phyloP scores from a whole-genome alignment of 1,284 basidiomycete genomes.

The Cerrena zonata region DNA sequence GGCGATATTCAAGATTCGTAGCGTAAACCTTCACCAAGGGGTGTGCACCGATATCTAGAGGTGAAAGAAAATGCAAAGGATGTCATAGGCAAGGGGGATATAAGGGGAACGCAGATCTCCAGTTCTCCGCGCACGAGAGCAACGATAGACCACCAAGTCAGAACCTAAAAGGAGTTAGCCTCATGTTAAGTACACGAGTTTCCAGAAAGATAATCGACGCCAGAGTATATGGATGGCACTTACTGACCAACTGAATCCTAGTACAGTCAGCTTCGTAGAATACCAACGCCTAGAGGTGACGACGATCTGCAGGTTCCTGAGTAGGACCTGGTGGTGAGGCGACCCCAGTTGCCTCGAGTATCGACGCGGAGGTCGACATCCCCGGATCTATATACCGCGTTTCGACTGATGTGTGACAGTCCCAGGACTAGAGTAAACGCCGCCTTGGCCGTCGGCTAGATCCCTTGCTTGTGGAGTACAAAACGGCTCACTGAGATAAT shows the following conservation, averaged over 20 bases:
- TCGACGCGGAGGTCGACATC: constrained; percentile 16
- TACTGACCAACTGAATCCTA: constrained; percentile 1
- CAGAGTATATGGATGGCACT: constrained; percentile 11
- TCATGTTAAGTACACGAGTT: constrained; percentile 37
- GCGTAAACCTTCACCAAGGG: background rate
- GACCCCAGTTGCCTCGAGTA: constrained; percentile 12
- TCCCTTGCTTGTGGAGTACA: too few relatives aligned
- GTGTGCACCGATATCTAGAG: background rate
- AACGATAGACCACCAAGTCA: constrained; percentile 11
- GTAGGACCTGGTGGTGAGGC: constrained; percentile 1
- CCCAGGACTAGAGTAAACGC: too few relatives aligned
- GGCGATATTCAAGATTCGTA: background rate
- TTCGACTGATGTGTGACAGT: too few relatives aligned
- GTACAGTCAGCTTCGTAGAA: background rate
- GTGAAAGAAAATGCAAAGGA: background rate
- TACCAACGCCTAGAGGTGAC: background rate
- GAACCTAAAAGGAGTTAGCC: constrained; percentile 30
- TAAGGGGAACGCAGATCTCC: constrained; percentile 1
- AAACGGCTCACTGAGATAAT: too few relatives aligned
- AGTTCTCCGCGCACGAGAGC: constrained; percentile 4
- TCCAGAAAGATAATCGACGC: constrained; percentile 9
- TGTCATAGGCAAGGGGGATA: background rate
- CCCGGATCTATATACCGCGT: constrained; percentile 18
- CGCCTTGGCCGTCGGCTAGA: too few relatives aligned
- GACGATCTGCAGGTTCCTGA: background rate